These are phyloP conservation scores for Leccinum variicolor DNA, from an alignment of 768 basidiomycete genomes.

Conservation along the genomic window DNA sequence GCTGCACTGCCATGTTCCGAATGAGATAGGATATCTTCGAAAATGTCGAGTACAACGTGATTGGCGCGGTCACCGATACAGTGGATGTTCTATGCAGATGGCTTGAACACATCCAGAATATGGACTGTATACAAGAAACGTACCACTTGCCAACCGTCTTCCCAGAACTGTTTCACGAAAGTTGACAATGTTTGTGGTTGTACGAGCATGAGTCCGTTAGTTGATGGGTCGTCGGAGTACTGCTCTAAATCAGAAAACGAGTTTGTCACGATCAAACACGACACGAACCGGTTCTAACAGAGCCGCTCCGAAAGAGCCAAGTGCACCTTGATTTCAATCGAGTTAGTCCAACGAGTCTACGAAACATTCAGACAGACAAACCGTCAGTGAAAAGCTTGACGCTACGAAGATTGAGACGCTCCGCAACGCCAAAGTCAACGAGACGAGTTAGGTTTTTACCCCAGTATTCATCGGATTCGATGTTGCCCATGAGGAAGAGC, in stretches of 20 bases:
- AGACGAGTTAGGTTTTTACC: slow-evolving; percentile 58
- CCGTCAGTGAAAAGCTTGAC: slow-evolving; percentile 81
- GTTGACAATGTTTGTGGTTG: slow-evolving; percentile 49
- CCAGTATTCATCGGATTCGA: slow-evolving; percentile 59
- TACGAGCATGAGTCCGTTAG: slow-evolving; percentile 65
- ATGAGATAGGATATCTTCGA: slow-evolving; percentile 54
- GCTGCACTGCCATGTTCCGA: slow-evolving; percentile 22
- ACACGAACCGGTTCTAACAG: slow-evolving; percentile 57
- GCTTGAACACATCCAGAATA: neutral
- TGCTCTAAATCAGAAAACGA: slow-evolving; percentile 4
- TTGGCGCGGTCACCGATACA: slow-evolving; percentile 91
- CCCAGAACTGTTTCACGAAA: slow-evolving; percentile 61
- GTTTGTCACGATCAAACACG: neutral
- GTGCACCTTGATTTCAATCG: slow-evolving; percentile 52
- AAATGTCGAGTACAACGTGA: slow-evolving; percentile 76
- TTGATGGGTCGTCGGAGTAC: slow-evolving; percentile 76
- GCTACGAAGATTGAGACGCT: slow-evolving; percentile 55
- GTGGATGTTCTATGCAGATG: slow-evolving; percentile 66
- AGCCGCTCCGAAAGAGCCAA: slow-evolving; percentile 92
- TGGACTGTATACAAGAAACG: slow-evolving; percentile 24
- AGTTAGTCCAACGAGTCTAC: neutral
- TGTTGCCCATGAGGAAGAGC: slow-evolving; percentile 58
- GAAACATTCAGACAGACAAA: slow-evolving; percentile 15
- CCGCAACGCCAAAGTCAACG: slow-evolving; percentile 52
- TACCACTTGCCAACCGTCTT: slow-evolving; percentile 83